phyloP scores from a whole-genome alignment of 2,329 filamentous ascomycete genomes.

The Epichloe sp. region DNA sequence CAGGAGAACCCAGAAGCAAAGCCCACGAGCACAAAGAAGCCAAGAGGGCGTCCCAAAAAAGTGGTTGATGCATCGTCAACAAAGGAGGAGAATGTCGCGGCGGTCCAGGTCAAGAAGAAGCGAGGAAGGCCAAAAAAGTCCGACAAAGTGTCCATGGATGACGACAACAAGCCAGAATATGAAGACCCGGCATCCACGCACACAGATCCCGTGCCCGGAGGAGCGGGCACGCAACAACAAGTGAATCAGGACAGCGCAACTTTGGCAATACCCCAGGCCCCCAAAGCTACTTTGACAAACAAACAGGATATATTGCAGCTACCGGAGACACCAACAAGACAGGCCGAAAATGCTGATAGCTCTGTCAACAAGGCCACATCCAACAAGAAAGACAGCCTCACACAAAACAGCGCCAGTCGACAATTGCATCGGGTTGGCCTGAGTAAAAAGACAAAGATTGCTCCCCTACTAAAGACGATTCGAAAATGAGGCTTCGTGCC shows the following conservation, averaged over 20 bases:
- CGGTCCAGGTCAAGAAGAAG: constrained; percentile 18
- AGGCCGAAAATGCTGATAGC: background rate
- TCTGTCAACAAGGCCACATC: background rate
- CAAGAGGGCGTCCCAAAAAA: constrained; percentile 21
- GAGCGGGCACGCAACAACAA: background rate
- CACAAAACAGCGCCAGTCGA: constrained; percentile 16
- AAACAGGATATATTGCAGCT: background rate
- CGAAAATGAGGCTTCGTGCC: constrained; percentile 21
- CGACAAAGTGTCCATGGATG: background rate
- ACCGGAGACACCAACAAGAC: background rate
- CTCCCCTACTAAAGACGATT: constrained; percentile 36
- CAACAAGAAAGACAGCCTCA: constrained; percentile 6
- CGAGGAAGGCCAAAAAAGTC: constrained; percentile 31
- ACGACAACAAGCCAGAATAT: background rate
- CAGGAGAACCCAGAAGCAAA: constrained; percentile 3
- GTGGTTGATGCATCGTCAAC: constrained; percentile 4
- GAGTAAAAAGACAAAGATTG: constrained; percentile 36
- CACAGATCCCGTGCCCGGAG: background rate
- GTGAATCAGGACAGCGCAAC: background rate
- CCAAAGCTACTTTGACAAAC: background rate
- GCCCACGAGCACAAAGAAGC: constrained; percentile 14
- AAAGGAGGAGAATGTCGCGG: background rate
- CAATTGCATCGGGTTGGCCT: constrained; percentile 37
- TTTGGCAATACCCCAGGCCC: background rate
- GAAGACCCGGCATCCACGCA: background rate